These are phyloP conservation scores for Phoma sp. DNA, from an alignment of 2,329 filamentous ascomycete genomes.

Conservation along the genomic window DNA sequence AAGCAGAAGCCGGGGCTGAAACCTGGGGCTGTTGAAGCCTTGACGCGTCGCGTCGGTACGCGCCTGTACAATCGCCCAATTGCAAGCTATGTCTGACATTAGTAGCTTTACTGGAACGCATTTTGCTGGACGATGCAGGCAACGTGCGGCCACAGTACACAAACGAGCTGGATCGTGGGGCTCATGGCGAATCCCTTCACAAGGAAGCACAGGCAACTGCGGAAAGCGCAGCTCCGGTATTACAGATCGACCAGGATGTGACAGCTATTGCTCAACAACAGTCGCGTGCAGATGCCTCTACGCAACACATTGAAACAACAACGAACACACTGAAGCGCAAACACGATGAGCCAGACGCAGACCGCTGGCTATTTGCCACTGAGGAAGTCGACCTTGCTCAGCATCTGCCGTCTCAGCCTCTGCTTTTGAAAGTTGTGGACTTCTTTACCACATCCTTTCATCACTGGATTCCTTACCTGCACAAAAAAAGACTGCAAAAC, in stretches of 20 bases:
- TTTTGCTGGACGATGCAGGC: conserved; percentile 38
- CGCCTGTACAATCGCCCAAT: not conserved
- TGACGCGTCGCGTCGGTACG: conserved; percentile 43
- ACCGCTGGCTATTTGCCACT: conserved; percentile 26
- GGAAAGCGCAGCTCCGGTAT: not conserved
- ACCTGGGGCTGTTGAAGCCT: conserved; percentile 42
- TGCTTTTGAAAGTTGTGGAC: conserved; percentile 36
- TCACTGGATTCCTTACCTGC: conserved; percentile 45
- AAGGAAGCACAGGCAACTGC: not conserved
- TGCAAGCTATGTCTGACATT: conserved; percentile 17
- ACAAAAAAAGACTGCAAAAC: conserved; percentile 38
- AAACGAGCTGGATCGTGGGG: not conserved
- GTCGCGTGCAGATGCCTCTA: not conserved
- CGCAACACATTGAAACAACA: not conserved
- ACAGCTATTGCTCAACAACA: not conserved
- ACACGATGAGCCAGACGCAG: conserved; percentile 21
- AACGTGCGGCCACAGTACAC: conserved; percentile 32
- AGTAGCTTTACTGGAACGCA: conserved; percentile 39
- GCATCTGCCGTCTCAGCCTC: conserved; percentile 33
- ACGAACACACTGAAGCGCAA: conserved; percentile 36
- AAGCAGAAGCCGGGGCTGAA: conserved; percentile 46
- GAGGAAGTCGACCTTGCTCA: conserved; percentile 33
- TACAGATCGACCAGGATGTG: conserved; percentile 1
- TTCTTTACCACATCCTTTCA: conserved; percentile 44
- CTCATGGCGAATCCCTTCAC: not conserved